phyloP scores from a whole-genome alignment of 2,329 filamentous ascomycete species.

The Elsinoe ampelina region DNA sequence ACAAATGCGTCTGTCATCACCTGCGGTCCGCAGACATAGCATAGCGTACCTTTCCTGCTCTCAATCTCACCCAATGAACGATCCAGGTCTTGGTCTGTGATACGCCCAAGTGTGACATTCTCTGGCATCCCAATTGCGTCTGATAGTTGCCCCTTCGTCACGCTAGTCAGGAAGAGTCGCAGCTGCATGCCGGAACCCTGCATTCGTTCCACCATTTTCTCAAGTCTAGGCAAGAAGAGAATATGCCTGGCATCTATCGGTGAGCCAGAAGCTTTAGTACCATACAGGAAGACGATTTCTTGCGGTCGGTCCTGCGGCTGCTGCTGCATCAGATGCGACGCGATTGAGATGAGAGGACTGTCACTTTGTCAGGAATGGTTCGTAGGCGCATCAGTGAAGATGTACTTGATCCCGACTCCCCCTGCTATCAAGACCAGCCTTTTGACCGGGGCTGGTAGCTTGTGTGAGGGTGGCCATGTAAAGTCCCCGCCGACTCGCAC shows the following conservation, averaged over 20 bases:
- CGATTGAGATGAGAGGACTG: conserved; percentile 64
- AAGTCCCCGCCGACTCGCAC: conserved; percentile 76
- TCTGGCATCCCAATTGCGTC: conserved; percentile 8
- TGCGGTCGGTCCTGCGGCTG: conserved; percentile 20
- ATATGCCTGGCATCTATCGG: conserved; percentile 28
- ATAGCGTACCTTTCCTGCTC: conserved; percentile 31
- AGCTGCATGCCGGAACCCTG: conserved; percentile 22
- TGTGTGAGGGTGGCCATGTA: conserved; percentile 52
- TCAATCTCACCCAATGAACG: conserved; percentile 30
- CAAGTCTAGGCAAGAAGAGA: conserved; percentile 40
- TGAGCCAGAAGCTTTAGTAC: conserved; percentile 36
- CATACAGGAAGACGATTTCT: conserved; percentile 56
- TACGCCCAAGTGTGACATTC: conserved; percentile 18
- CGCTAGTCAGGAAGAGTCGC: conserved; percentile 25
- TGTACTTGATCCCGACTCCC: conserved; percentile 69
- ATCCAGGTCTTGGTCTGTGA: conserved; percentile 29
- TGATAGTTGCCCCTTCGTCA: conserved; percentile 16
- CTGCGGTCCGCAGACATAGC: conserved; percentile 41
- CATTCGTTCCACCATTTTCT: conserved; percentile 22
- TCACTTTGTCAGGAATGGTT: too few relatives aligned
- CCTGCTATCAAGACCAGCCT: conserved; percentile 68
- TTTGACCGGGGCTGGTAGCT: conserved; percentile 38
- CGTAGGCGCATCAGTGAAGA: conserved; percentile 18
- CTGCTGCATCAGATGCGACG: conserved; percentile 44
- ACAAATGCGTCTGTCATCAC: conserved; percentile 41